These are phyloP conservation scores for Amanita polypyramis DNA, from an alignment of 768 basidiomycete genomes.

Conservation along the genomic window DNA sequence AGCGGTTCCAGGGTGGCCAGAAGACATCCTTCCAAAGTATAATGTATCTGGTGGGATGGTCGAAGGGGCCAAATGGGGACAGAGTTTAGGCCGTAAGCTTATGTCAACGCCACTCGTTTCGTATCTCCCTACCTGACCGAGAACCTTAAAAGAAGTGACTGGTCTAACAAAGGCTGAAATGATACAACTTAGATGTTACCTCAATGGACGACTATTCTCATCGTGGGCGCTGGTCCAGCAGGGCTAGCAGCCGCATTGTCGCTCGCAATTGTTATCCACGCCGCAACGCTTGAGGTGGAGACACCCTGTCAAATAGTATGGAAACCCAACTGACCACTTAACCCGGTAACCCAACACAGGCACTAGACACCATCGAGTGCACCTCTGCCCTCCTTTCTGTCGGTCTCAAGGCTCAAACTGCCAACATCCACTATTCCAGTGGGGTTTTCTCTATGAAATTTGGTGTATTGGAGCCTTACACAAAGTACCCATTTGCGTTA, in stretches of 20 bases:
- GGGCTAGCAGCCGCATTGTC: slow-evolving; percentile 38
- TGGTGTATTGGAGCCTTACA: slow-evolving; percentile 25
- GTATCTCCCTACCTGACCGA: no score
- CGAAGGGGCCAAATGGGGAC: no score
- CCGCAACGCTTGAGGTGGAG: slow-evolving; percentile 42
- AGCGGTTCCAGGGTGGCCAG: no score
- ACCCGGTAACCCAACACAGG: slow-evolving; percentile 18
- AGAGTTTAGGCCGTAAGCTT: no score
- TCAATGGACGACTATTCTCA: slow-evolving; percentile 27
- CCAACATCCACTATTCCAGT: slow-evolving; percentile 18
- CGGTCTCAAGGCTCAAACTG: slow-evolving; percentile 21
- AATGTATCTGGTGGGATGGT: no score
- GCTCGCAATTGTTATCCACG: slow-evolving; percentile 33
- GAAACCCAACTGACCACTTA: neutral
- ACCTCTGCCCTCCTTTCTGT: slow-evolving; percentile 25
- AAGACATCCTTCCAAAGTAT: no score
- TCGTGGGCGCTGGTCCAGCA: slow-evolving; percentile 40
- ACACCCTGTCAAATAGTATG: neutral
- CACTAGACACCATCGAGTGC: slow-evolving; percentile 32
- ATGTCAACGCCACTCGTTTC: no score
- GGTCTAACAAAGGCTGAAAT: no score
- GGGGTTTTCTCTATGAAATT: slow-evolving; percentile 22
- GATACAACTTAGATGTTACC: slow-evolving; percentile 11
- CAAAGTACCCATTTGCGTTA: slow-evolving; percentile 31
- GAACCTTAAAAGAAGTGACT: no score